A percentile compares a stretch with the other conserved stretches of the same genome.
These are phyloP conservation scores for Eucalyptus leucophloia DNA, from an alignment of 345 rosid species.

Conservation along the genomic window DNA sequence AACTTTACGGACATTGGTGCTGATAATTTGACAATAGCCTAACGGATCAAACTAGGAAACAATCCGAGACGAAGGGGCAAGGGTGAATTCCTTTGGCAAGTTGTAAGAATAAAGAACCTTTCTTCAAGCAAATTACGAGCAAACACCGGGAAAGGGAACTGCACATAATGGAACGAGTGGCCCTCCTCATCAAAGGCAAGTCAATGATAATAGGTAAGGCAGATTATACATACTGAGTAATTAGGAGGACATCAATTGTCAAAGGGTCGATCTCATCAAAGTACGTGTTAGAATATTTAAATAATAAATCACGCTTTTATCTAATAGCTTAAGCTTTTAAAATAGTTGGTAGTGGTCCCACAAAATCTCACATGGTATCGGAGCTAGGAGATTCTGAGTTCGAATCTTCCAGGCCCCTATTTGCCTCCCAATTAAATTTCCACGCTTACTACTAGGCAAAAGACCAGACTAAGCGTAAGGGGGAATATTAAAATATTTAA, in stretches of 20 bases:
- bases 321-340: rapidly evolving
- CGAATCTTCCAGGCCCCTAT: too few species aligned
- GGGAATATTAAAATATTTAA: too few species aligned
- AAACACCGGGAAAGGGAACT: not conserved
- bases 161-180: not conserved
- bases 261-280: constrained; percentile 96
- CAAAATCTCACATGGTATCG: too few species aligned
- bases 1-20: not conserved
- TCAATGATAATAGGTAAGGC: not conserved
- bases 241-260: constrained; percentile 65
- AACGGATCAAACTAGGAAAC: not conserved
- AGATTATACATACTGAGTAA: constrained; percentile 43
- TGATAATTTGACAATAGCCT: not conserved
- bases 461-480: too few species aligned
- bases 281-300: not conserved
- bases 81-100: not conserved
- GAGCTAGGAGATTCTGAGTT: too few species aligned
- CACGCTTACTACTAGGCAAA: too few species aligned
- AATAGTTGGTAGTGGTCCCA: too few species aligned
- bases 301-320: rapidly evolving
- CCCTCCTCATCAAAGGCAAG: not conserved
- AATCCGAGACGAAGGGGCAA: not conserved
- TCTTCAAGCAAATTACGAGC: not conserved
- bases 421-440: too few species aligned
- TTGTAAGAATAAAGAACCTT: not conserved